phyloP scores from a whole-genome alignment of 306 rosid genomes.

The Lathyrus sativus region DNA sequence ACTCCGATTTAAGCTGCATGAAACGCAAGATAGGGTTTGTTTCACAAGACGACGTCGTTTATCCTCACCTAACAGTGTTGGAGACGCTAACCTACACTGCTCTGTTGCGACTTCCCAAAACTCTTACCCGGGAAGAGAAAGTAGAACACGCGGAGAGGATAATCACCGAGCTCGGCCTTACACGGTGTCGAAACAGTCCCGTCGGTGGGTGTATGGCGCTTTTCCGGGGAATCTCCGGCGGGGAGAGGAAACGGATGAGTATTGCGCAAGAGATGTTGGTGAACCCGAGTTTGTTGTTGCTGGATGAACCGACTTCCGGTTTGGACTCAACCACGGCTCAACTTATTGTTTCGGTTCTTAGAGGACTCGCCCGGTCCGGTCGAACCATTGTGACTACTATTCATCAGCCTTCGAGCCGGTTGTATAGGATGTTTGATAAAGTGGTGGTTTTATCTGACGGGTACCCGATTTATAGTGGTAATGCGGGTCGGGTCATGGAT shows the following conservation, averaged over 20 bases:
- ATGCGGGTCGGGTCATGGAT: conserved; percentile 65
- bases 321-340: conserved; percentile 85
- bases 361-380: conserved; percentile 58
- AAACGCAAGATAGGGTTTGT: conserved; percentile 78
- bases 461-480: conserved; percentile 66
- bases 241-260: conserved; percentile 82
- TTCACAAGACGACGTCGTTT: conserved; percentile 72
- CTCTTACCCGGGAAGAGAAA: conserved; percentile 57
- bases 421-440: conserved; percentile 81
- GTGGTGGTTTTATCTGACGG: conserved; percentile 73
- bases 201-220: conserved; percentile 65
- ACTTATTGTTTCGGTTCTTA: conserved; percentile 52
- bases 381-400: conserved; percentile 79
- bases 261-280: conserved; percentile 87
- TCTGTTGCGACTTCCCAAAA: conserved; percentile 61
- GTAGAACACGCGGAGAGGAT: conserved; percentile 57
- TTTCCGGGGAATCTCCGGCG: conserved; percentile 77
- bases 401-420: conserved; percentile 82
- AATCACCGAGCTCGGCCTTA: conserved; percentile 63
- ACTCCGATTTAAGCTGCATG: conserved; percentile 47
- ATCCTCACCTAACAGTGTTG: conserved; percentile 78
- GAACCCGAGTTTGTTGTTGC: conserved; percentile 72
- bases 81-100: conserved; percentile 77
- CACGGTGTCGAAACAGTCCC: conserved; percentile 55
- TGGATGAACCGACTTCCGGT: conserved; percentile 91